A percentile compares a stretch with the other conserved stretches of the same genome.
Conservation (phyloP, 2,329 filamentous ascomycete genomes). For the Blastomyces emzantsi region DNA sequence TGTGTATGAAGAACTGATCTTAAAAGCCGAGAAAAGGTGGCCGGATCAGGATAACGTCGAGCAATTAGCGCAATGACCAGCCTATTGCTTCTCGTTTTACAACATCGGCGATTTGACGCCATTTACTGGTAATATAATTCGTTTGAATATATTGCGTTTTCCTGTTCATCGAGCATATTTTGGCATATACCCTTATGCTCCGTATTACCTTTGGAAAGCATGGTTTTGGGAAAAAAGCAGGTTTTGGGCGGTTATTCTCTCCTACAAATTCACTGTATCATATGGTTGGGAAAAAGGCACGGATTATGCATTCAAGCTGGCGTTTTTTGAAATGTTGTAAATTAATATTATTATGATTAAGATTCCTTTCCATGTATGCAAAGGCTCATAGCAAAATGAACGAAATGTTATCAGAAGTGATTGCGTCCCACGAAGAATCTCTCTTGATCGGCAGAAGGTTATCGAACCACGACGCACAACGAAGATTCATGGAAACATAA, state of each 20-base stretch:
- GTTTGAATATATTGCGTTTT: conserved; percentile 1
- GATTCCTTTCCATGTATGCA: background rate
- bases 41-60: conserved; percentile 24
- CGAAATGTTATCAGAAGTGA: background rate
- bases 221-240: background rate
- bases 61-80: conserved; percentile 6
- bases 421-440: too few species aligned
- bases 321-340: background rate
- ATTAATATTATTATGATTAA: background rate
- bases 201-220: background rate
- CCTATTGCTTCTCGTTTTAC: background rate
- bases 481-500: too few species aligned
- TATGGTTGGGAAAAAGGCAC: background rate
- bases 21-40: conserved; percentile 53
- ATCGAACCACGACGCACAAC: background rate
- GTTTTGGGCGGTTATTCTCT: background rate
- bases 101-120: background rate
- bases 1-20: conserved; percentile 85
- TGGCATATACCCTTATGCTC: conserved; percentile 6
- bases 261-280: background rate
- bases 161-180: background rate
- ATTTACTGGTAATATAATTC: background rate
- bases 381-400: background rate
- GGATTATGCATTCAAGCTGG: background rate
- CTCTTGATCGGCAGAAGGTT: background rate